Evolutionary conservation across 371 early-diverging fungal genomes (phyloP), one percentile per base, ranked within the genome.

Genomic region (Mortierella sp.): DNA sequence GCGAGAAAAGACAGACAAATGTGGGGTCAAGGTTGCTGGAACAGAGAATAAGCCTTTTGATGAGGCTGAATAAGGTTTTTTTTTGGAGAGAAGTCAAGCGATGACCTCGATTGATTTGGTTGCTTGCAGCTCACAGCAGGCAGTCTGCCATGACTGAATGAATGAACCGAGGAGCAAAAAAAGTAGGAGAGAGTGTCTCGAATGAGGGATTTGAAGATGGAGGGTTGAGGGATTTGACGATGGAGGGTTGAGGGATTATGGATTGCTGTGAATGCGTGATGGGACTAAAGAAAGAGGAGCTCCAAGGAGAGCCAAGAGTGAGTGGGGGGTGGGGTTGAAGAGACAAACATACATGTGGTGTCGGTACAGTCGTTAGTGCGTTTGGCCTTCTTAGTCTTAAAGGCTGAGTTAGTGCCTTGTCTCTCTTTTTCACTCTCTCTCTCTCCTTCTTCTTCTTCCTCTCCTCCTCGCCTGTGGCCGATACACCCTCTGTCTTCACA

Each of bases 21-120:
- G 50, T 50, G 50, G 50, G 50, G 50, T 2, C 31, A 60, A 63
- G 31, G 63, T 63, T 28, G 34, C 63, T 63, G 60, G 16, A 28
- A 28, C 16, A 28, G 14, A 60, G 63, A 28, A 63, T 34, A 63
- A 31, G 24, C 68, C 21, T 65, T 65, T 34, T 38, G 68, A 38
- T 3, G 34, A 63, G 38, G 11, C 42, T 65, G 63, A 63, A 24
- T 65, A 65, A 65, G 68, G 68, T 65, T 65, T 65, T 31, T 63
- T 28, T 11, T 31, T 5, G n/a, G 68, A 34, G 21, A 14, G 68
- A 65, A 38, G 42, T 3, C 42, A 65, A 65, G 34, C 14, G 34
- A 65, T 65, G 68, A 38, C 24, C 68, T 65, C 68, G 68, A 38
- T 65, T 65, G 34, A n/a, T n/a, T 65, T 63, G 31, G 31, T n/a